A percentile compares a stretch with the other conserved stretches of the same genome.
Conservation (phyloP, 2,329 filamentous ascomycete genomes). For the Monosporascus sp. region DNA sequence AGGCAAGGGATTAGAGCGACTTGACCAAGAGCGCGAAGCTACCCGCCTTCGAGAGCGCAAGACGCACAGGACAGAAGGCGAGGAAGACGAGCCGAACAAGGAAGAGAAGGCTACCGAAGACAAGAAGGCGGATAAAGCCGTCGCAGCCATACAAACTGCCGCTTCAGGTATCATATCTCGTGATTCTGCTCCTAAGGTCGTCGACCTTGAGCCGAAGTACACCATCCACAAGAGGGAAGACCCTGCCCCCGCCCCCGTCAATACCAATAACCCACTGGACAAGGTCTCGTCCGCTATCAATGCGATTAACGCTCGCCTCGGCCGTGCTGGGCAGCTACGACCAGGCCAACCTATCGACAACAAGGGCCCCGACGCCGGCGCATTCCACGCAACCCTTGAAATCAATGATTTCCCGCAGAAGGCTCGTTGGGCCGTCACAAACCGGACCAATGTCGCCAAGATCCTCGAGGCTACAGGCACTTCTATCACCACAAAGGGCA, state of each 20-base stretch:
- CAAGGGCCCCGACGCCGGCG: conserved; percentile 93
- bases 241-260: conserved; percentile 34
- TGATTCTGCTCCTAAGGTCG: conserved; percentile 37
- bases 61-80: conserved; percentile 81
- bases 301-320: conserved; percentile 85
- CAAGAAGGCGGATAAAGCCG: conserved; percentile 63
- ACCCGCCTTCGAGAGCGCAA: conserved; percentile 82
- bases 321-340: conserved; percentile 81
- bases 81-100: conserved; percentile 69
- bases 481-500: conserved; percentile 96
- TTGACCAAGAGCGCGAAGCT: conserved; percentile 86
- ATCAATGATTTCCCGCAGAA: conserved; percentile 99
- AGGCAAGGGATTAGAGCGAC: conserved; percentile 85
- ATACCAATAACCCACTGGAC: conserved; percentile 65
- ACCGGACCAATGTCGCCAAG: conserved; percentile 96
- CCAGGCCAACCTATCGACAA: conserved; percentile 96
- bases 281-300: conserved; percentile 87
- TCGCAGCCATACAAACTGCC: conserved; percentile 59
- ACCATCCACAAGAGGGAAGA: conserved; percentile 67
- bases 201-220: conserved; percentile 52
- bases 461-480: conserved; percentile 92
- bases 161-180: conserved; percentile 52
- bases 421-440: conserved; percentile 96
- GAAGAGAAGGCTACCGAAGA: conserved; percentile 66
- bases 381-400: conserved; percentile 93